A percentile compares a stretch with the other conserved stretches of the same genome.
Evolutionary conservation across 306 rosid species (phyloP).

Genomic region (Rubus parviflorus): DNA sequence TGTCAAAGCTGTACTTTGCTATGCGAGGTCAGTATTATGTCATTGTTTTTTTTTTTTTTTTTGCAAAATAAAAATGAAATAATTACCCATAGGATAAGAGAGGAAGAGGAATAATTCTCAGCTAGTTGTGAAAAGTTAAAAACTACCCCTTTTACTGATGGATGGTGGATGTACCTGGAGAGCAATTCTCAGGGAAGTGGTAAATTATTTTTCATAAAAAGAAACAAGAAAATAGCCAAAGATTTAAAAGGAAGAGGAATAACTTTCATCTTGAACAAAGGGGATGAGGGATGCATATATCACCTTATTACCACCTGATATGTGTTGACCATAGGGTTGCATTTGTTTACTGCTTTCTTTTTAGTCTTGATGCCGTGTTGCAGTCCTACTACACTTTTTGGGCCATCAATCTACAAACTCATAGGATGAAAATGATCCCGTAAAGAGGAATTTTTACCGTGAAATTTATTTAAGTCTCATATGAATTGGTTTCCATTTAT

Average conservation of each 20-base stretch:
- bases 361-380: background rate
- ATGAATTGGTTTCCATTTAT: background rate
- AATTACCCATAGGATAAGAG: background rate
- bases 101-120: background rate
- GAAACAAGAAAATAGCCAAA: background rate
- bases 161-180: slow-evolving; percentile 45
- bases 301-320: background rate
- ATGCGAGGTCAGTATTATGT: slow-evolving; percentile 64
- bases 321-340: background rate
- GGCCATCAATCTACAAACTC: background rate
- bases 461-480: background rate
- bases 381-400: background rate
- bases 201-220: slow-evolving; percentile 11
- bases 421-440: background rate
- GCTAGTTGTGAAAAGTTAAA: background rate
- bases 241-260: background rate
- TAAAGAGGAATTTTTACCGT: background rate
- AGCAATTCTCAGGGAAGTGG: slow-evolving; percentile 56
- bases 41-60: background rate
- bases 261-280: background rate
- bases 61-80: background rate
- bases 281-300: background rate
- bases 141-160: background rate
- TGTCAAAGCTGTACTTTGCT: slow-evolving; percentile 77
- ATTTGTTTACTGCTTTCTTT: background rate